These are phyloP conservation scores for Cyberlindnera suaveolens DNA, from an alignment of 805 yeast species.

Conservation along the genomic window DNA sequence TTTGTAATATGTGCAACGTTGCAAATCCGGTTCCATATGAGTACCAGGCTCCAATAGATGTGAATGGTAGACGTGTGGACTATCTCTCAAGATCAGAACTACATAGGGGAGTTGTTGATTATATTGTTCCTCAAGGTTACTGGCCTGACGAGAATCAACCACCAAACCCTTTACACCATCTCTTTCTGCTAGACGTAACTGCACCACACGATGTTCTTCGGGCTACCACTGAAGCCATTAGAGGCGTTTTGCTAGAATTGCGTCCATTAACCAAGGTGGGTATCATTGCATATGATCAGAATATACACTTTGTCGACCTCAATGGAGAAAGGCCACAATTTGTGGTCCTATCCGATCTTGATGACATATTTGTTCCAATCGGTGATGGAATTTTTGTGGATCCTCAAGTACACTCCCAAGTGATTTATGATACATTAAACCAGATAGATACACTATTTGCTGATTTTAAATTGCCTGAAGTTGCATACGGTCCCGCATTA, in stretches of 20 bases:
- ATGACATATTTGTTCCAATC: slow-evolving; percentile 80
- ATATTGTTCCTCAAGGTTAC: slow-evolving; percentile 69
- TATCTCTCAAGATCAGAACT: slow-evolving; percentile 66
- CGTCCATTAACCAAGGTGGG: slow-evolving; percentile 40
- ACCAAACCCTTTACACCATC: slow-evolving; percentile 53
- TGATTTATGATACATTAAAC: slow-evolving; percentile 63
- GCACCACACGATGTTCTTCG: slow-evolving; percentile 55
- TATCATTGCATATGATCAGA: slow-evolving; percentile 69
- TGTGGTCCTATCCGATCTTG: slow-evolving; percentile 60
- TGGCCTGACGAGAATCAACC: slow-evolving; percentile 38
- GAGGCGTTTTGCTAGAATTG: slow-evolving; percentile 37
- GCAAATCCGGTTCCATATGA: slow-evolving; percentile 63
- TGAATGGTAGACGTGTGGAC: slow-evolving; percentile 58
- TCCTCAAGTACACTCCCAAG: slow-evolving; percentile 56
- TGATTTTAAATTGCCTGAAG: slow-evolving; percentile 41
- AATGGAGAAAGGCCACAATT: slow-evolving; percentile 49
- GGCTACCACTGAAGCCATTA: slow-evolving; percentile 64
- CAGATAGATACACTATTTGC: slow-evolving; percentile 43
- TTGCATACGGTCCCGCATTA: slow-evolving; percentile 76
- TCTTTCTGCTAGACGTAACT: slow-evolving; percentile 69
- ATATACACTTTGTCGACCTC: slow-evolving; percentile 68
- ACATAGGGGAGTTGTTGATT: slow-evolving; percentile 78
- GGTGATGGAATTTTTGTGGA: slow-evolving; percentile 73
- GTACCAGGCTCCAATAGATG: slow-evolving; percentile 57
- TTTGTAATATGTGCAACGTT: slow-evolving; percentile 84